Percentiles rank a stretch among this genome's conserved stretches.
phyloP scores from a whole-genome alignment of 2,329 filamentous ascomycete species.

The Teratosphaeria zuluensis region DNA sequence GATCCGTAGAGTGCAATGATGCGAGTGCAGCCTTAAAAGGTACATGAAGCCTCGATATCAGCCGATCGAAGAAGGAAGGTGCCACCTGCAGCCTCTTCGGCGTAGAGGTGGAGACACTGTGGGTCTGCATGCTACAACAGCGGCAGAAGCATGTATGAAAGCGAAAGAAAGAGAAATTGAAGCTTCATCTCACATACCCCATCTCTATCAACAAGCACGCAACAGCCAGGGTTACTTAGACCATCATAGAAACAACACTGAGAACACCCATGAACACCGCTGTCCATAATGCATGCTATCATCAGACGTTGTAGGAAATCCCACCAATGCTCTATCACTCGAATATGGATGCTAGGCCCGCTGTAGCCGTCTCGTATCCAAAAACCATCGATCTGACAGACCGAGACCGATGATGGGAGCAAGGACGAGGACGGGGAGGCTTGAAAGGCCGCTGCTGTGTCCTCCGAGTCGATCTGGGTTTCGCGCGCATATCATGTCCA shows the following conservation, averaged over 20 bases:
- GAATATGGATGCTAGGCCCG: background rate
- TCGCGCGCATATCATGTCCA: background rate
- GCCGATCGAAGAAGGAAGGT: background rate
- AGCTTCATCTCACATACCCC: background rate
- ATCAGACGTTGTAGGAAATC: background rate
- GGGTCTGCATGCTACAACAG: no score
- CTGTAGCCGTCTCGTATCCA: background rate
- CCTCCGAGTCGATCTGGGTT: background rate
- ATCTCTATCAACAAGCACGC: background rate
- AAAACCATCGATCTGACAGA: background rate
- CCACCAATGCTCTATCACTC: background rate
- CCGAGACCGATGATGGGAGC: background rate
- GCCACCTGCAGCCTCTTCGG: background rate
- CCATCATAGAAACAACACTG: background rate
- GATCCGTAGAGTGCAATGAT: no score
- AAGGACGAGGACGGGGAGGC: background rate
- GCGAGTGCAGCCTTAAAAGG: no score
- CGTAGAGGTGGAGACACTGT: background rate
- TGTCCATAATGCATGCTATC: background rate
- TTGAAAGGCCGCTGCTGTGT: background rate
- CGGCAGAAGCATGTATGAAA: no score
- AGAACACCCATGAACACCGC: background rate
- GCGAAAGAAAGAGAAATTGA: background rate
- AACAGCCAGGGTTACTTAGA: background rate
- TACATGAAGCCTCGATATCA: no score